Conservation (phyloP, 2,329 filamentous ascomycete species). For the Penicillium decumbens region DNA sequence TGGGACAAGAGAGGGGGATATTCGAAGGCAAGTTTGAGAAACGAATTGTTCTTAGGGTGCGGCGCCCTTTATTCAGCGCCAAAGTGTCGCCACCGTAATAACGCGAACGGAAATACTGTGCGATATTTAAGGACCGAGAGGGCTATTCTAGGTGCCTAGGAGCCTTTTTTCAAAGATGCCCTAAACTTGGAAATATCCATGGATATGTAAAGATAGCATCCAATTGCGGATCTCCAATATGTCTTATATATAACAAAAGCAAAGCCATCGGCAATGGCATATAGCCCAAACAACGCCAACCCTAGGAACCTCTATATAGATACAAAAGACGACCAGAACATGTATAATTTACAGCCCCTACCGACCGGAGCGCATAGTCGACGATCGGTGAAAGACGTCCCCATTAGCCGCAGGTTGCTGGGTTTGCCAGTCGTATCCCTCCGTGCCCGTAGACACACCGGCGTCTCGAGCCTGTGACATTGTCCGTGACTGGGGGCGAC, state of each 20-base stretch:
- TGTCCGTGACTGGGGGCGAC: slow-evolving; percentile 20
- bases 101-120: too few relatives aligned
- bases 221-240: background rate
- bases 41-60: too few relatives aligned
- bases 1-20: too few relatives aligned
- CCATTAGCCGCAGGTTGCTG: slow-evolving; percentile 14
- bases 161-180: too few relatives aligned
- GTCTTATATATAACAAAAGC: background rate
- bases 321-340: slow-evolving; percentile 3
- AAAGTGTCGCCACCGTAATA: too few relatives aligned
- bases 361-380: slow-evolving; percentile 26
- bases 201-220: background rate
- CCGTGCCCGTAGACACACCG: slow-evolving; percentile 23
- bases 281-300: slow-evolving; percentile 10
- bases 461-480: slow-evolving; percentile 24
- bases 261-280: background rate
- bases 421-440: slow-evolving; percentile 23
- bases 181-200: too few relatives aligned
- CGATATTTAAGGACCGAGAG: too few relatives aligned
- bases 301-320: slow-evolving; percentile 4
- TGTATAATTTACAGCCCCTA: slow-evolving; percentile 4
- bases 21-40: too few relatives aligned
- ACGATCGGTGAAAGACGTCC: slow-evolving; percentile 27
- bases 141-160: too few relatives aligned
- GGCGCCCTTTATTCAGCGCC: too few relatives aligned